phyloP scores from a whole-genome alignment of 768 basidiomycete species.

The Daedaleopsis nitida region DNA sequence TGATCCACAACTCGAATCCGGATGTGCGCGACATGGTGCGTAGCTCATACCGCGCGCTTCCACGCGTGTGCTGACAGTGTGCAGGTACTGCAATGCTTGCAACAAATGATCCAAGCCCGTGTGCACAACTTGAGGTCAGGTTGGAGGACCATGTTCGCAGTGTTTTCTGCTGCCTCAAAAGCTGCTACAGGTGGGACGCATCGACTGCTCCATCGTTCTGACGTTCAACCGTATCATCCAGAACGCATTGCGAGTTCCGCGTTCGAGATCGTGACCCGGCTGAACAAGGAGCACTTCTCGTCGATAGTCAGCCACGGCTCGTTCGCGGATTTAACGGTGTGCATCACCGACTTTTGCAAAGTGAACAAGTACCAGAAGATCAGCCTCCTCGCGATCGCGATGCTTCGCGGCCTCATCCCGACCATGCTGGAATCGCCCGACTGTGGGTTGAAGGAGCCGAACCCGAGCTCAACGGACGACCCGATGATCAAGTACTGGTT shows the following conservation, averaged over 20 bases:
- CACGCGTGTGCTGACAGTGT: not conserved
- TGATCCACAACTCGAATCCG: conserved; percentile 94
- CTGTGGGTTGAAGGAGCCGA: conserved; percentile 44
- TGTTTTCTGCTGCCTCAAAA: conserved; percentile 95
- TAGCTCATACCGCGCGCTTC: not conserved
- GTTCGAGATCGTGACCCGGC: conserved; percentile 91
- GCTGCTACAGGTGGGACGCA: conserved; percentile 72
- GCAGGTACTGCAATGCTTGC: conserved; percentile 94
- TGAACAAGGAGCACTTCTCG: conserved; percentile 89
- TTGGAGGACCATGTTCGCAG: conserved; percentile 99
- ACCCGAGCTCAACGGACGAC: conserved; percentile 58
- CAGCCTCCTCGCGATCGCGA: conserved; percentile 92
- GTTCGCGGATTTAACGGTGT: conserved; percentile 94
- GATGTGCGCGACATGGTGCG: conserved; percentile 94
- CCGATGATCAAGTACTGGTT: conserved; percentile 97
- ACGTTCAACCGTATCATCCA: conserved; percentile 28
- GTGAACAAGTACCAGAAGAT: conserved; percentile 99
- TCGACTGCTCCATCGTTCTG: not conserved
- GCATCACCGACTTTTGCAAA: conserved; percentile 99
- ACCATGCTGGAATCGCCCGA: conserved; percentile 88
- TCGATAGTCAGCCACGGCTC: conserved; percentile 93
- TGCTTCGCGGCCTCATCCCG: conserved; percentile 91
- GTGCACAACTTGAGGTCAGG: conserved; percentile 96
- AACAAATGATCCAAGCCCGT: conserved; percentile 97
- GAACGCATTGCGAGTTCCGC: conserved; percentile 92